Conservation (phyloP, 1,139 yeast species). For the Sugiyamaella xylanicola region DNA sequence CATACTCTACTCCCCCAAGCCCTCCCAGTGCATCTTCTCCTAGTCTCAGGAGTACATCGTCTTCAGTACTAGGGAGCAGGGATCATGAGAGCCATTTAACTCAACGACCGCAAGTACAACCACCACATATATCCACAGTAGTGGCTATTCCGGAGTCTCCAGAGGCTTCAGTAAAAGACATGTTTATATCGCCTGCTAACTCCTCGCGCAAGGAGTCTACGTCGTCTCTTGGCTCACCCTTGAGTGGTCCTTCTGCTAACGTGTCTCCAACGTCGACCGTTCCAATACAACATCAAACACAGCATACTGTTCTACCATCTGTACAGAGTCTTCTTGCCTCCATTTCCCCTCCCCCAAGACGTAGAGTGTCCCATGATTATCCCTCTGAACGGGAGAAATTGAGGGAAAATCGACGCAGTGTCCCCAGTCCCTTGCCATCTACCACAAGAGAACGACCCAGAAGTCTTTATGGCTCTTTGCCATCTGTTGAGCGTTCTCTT, state of each 20-base stretch:
- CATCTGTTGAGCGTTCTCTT: not conserved
- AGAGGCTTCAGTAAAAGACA: not conserved
- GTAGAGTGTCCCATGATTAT: slow-evolving; percentile 10
- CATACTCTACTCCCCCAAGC: slow-evolving; percentile 15
- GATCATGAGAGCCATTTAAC: no score
- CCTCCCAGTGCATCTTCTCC: slow-evolving; percentile 11
- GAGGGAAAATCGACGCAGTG: slow-evolving; percentile 5
- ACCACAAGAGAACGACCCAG: slow-evolving; percentile 1
- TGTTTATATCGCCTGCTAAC: not conserved
- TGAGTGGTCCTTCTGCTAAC: not conserved
- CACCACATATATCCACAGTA: no score
- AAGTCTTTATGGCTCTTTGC: slow-evolving; percentile 3
- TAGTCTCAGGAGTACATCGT: slow-evolving; percentile 1
- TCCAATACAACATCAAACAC: slow-evolving; percentile 3
- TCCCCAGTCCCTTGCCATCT: not conserved
- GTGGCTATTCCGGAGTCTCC: slow-evolving; percentile 4
- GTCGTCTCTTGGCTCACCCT: slow-evolving; percentile 3
- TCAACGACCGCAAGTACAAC: no score
- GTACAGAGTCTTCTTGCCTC: slow-evolving; percentile 10
- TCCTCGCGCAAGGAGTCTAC: slow-evolving; percentile 1
- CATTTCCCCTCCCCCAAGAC: slow-evolving; percentile 9
- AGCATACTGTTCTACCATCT: slow-evolving; percentile 8
- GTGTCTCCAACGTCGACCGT: slow-evolving; percentile 1
- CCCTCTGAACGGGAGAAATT: not conserved
- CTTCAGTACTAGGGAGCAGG: not conserved